Conservation (phyloP, 140 eudicot species). For the Oenanthe javanica region DNA sequence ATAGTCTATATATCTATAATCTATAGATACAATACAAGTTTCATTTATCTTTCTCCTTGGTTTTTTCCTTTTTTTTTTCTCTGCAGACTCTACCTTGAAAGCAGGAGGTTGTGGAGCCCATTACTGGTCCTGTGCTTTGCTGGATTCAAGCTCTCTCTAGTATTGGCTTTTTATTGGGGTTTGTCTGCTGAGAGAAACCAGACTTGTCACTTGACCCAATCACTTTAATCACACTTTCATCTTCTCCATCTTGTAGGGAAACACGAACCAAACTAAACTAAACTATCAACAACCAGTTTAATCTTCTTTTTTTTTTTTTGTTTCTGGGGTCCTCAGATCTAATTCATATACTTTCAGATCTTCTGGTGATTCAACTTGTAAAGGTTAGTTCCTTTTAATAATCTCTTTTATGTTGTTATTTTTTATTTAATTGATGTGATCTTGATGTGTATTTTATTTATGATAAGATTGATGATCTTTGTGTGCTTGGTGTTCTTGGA, state of each 20-base stretch:
- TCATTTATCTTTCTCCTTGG: not conserved
- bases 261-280: not conserved
- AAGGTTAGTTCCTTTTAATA: conserved; percentile 16
- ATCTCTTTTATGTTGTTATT: not conserved
- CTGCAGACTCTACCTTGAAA: not conserved
- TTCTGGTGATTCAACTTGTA: conserved; percentile 9
- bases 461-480: conserved; percentile 8
- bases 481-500: not conserved
- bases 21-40: not conserved
- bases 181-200: conserved; percentile 38
- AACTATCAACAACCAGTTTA: conserved; percentile 19
- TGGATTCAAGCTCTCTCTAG: conserved; percentile 13
- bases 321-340: conserved; percentile 49
- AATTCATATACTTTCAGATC: conserved; percentile 38
- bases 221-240: not conserved
- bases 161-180: conserved; percentile 41
- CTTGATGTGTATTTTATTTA: not conserved
- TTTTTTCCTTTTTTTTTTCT: not conserved
- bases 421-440: not conserved
- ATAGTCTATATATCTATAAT: not conserved
- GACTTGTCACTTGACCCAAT: conserved; percentile 24
- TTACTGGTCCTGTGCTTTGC: conserved; percentile 19
- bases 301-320: conserved; percentile 4
- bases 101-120: conserved; percentile 16
- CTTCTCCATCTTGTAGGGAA: not conserved